A percentile compares a stretch with the other conserved stretches of the same genome.
Conservation (phyloP, 495 filamentous ascomycete genomes). For the Podospora sp. region DNA sequence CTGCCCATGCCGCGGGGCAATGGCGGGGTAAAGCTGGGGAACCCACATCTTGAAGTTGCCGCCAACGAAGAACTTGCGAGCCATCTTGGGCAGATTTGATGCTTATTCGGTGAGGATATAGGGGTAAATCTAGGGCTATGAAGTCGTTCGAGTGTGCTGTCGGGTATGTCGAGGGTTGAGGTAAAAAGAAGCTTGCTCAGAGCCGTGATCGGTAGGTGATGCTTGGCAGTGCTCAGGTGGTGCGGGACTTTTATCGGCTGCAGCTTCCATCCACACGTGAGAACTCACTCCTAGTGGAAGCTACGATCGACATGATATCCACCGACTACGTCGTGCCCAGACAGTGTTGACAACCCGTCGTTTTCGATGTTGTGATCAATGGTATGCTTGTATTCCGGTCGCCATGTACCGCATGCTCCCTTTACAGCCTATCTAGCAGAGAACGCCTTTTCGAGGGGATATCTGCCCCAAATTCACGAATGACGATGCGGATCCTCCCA, state of each 20-base stretch:
- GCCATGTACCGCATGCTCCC: not conserved
- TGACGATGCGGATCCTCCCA: not conserved
- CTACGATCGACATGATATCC: not conserved
- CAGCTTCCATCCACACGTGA: not conserved
- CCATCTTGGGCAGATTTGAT: constrained; percentile 60
- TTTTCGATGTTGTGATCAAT: not conserved
- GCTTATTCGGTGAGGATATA: not conserved
- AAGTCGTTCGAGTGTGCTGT: constrained; percentile 3
- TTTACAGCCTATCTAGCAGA: not conserved
- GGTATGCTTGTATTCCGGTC: not conserved
- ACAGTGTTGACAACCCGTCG: not conserved
- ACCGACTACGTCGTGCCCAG: not conserved
- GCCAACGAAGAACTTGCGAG: constrained; percentile 98
- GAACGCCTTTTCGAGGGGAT: not conserved
- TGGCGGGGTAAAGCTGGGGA: constrained; percentile 32
- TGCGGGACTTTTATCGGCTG: constrained; percentile 23
- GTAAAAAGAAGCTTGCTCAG: constrained; percentile 15
- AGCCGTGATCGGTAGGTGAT: constrained; percentile 10
- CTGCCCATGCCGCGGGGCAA: constrained; percentile 31
- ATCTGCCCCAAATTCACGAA: not conserved
- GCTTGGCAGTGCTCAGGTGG: constrained; percentile 11
- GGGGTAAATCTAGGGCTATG: not conserved
- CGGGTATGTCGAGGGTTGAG: constrained; percentile 5
- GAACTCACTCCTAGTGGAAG: not conserved
- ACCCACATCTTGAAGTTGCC: constrained; percentile 98